Conservation (phyloP, 257 asterid species). For the Plantago major region DNA sequence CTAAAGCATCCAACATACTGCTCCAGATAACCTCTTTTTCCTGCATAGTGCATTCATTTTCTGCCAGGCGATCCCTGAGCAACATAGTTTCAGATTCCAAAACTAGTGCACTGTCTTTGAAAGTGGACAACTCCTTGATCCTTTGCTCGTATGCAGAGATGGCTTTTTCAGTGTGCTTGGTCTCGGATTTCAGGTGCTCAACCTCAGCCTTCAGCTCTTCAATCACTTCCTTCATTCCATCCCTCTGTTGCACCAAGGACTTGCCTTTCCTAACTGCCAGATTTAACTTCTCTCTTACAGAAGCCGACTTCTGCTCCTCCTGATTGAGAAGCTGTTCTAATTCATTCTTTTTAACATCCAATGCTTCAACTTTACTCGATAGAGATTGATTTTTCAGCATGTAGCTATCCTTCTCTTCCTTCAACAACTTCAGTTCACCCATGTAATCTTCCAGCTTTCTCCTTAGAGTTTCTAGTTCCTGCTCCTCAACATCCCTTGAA, state of each 20-base stretch:
- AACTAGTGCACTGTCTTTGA: slow-evolving; percentile 51
- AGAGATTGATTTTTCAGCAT: slow-evolving; percentile 45
- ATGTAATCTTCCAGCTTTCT: slow-evolving; percentile 39
- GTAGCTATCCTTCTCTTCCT: slow-evolving; percentile 62
- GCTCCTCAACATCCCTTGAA: slow-evolving; percentile 39
- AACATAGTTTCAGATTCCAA: slow-evolving; percentile 58
- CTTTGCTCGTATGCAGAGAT: slow-evolving; percentile 52
- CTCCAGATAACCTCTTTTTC: slow-evolving; percentile 59
- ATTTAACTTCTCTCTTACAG: slow-evolving; percentile 82
- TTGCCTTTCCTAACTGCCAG: slow-evolving; percentile 92
- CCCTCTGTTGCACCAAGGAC: slow-evolving; percentile 87
- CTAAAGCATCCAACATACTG: slow-evolving; percentile 43
- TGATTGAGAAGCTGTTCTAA: slow-evolving; percentile 60
- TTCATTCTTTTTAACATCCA: slow-evolving; percentile 52
- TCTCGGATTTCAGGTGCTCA: slow-evolving; percentile 51
- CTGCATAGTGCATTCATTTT: slow-evolving; percentile 44
- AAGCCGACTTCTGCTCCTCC: slow-evolving; percentile 77
- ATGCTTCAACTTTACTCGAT: slow-evolving; percentile 46
- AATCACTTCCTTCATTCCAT: slow-evolving; percentile 72
- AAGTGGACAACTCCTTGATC: slow-evolving; percentile 41
- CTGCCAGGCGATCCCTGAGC: slow-evolving; percentile 57
- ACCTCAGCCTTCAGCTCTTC: slow-evolving; percentile 67
- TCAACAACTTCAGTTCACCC: slow-evolving; percentile 47
- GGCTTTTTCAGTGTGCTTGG: slow-evolving; percentile 38
- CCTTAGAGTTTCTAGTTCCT: slow-evolving; percentile 33